Base-by-base conservation (phyloP, 1,139 yeast species). In the Candida sanyaensis region DNA sequence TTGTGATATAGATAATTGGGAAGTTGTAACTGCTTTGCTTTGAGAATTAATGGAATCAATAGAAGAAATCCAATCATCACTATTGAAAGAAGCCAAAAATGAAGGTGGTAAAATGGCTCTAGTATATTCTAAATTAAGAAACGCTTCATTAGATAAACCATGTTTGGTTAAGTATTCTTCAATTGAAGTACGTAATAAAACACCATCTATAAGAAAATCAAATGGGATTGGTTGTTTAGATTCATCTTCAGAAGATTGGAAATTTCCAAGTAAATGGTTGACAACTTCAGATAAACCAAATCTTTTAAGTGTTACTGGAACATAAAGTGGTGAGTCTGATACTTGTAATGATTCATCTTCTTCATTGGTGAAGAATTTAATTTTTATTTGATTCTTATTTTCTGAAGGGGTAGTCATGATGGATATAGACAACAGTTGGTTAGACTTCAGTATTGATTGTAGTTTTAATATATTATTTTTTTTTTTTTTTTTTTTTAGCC, bases 21-120 rank as follows among this genome's bases (percentile, higher is more conserved):
- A 70, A 12, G 64, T 50, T 4, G 63, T 55, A 6, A 62, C 71
- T 11, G 66, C 59, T 26, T 48, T 45, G 23, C 69, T 62, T 49
- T 56, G 56, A 7, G 71, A 61, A 56, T 73, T 70, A 52, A 72
- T 67, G 31, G 84, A 68, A 60, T 83, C 83, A 41, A 92, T 78
- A 1, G 96, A 80, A 8, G 97, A 88, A 31, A 95, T 83, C 99
- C 99, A 93, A 68, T 93, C 99, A 55, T 92, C 97, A 62, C 92
- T 92, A 59, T 86, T 82, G 68, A 86, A 93, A 43, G 96, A 86
- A 9, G 96, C 91, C 55, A 91, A 75, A 62, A 83, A 92, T 37
- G 93, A 84, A 11, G 99, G 99, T 21, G 99, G 99, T 50, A 92
- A 78, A 40, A 92, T 88, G 0, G 97, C 92, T 56, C 96, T 79